Base-by-base conservation (phyloP, 345 rosid genomes). In the Acer saccharum region DNA sequence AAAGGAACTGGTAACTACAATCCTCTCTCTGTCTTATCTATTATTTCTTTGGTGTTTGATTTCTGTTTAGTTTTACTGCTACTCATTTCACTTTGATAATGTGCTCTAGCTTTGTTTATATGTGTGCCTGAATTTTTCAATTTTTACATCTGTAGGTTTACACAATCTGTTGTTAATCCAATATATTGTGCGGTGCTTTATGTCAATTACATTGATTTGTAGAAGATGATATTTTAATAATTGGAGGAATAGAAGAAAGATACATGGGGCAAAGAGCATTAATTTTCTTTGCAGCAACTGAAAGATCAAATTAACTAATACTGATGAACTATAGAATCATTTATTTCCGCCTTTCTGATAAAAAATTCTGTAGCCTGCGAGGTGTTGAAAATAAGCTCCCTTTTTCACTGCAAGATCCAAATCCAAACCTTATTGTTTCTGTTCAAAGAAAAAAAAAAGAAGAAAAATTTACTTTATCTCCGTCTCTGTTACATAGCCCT, bases 71-170 rank as follows among this genome's bases (percentile, higher is more conserved):
- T 72, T 72, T 58, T 58, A 52, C 46, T 41, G 17, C 20, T 55
- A 35, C 35, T 58, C 35, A 8, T 72, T 13, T 7, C 20, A 11
- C 65, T 61, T 18, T 18, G 75, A 20, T 18, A 32, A 54, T 17
- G 73, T 70, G 74, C 46, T 17, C 11, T 48, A 16, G 6, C 10
- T 68, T 29, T 69, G 61, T 58, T 69, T 69, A 68, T 68, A 50
- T 20, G 9, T 27, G 14, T 70, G 61, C 73, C 27, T 70, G 48
- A 18, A 72, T 11, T 72, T 71, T 35, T 57, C 27, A 39, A 29
- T 32, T 17, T 39, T 55, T 55, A 25, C 27, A 25, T 25, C 1
- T 25, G 27, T 25, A 25, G 27, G 27, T 25, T 25, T 25, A n/a
- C 46, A 55, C 54, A 50, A 8, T 43, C 46, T 43, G 9, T 43